Base-by-base conservation (phyloP, 495 filamentous ascomycete genomes). In the Oidiodendron maius region DNA sequence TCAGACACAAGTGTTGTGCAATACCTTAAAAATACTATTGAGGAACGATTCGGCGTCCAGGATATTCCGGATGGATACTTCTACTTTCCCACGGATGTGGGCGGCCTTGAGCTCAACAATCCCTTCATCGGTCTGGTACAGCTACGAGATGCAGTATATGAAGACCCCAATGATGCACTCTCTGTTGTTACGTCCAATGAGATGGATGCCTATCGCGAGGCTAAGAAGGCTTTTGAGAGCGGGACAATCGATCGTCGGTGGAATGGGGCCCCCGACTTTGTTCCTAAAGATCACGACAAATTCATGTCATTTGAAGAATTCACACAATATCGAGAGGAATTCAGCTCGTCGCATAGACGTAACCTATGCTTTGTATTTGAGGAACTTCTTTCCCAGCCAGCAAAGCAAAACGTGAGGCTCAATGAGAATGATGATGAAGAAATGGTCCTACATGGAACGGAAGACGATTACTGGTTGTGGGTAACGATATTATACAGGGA, bases 1-100 rank as follows among this genome's bases (percentile, higher is more conserved):
- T 59, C 57, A 32, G n/a, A 56, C 45, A 68, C 61, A n/a, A 77
- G 74, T 15, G 73, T 86, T 2, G 75, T 76, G 1, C 68, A 75
- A 20, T 77, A 80, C 57, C 69, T 87, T 1, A 76, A 78, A 12
- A 57, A 66, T 9, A 62, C 67, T 4, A 75, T 87, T 36, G 56
- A 66, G 8, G 59, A 74, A 12, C 67, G 74, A 1, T 87, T 86
- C 55, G 62, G 62, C 12, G 61, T 83, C 34, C 53, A 61, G 2
- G 62, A 78, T 38, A 71, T 86, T 18, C 83, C 83, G 0, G 77
- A 84, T 45, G 83, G 77, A n/a, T 82, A 82, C 59, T 75, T 85
- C 60, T 87, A 80, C 59, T 79, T 80, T 47, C 81, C 82, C 3
- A 65, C 75, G 17, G 71, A 77, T 49, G 67, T 83, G 15, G 79